Evolutionary conservation across 495 filamentous ascomycete genomes (phyloP), one percentile per base, ranked within the genome.

Genomic region (Oleoguttula mirabilis): DNA sequence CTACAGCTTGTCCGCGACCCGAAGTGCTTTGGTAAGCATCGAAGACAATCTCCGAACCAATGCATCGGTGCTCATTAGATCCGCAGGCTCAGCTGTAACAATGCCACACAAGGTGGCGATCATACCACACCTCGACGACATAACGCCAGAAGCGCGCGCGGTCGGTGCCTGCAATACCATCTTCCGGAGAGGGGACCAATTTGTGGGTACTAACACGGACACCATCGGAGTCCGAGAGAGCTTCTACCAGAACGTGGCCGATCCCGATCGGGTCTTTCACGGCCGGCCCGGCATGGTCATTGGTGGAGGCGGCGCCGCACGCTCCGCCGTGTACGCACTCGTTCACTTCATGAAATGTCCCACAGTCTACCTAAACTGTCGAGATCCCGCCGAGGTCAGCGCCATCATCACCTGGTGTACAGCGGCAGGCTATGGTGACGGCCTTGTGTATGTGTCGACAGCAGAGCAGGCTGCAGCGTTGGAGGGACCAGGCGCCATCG

Each of bases 31-130:
- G 80, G 58, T 54, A 45, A 32, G 44, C 7, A 35, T 10, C 19
- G 7, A 14, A n/a, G 17, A 21, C 1, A 32, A 11, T 30, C 16
- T n/a, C n/a, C n/a, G n/a, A n/a, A n/a, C n/a, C n/a, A n/a, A n/a
- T n/a, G n/a, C n/a, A n/a, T n/a, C n/a, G 44, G 14, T 31, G 5
- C 32, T 42, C 20, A 43, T 22, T 35, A 14, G 11, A 14, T 3
- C 3, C 16, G 11, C 43, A 58, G 60, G 80, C 43, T 69, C 76
- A 11, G 75, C 77, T 17, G 72, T 84, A 32, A 86, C 79, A 33
- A 86, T 84, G 80, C 80, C 80, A 0, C 69, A 76, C 62, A 86
- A 86, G 60, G 68, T 84, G 33, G 64, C 67, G 41, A 80, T 84
- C 54, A 71, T 84, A 56, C 65, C 70, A 2, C 63, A 80, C 47